Base-by-base conservation (phyloP, 2,329 filamentous ascomycete species). In the Uncinocarpus reesii region DNA sequence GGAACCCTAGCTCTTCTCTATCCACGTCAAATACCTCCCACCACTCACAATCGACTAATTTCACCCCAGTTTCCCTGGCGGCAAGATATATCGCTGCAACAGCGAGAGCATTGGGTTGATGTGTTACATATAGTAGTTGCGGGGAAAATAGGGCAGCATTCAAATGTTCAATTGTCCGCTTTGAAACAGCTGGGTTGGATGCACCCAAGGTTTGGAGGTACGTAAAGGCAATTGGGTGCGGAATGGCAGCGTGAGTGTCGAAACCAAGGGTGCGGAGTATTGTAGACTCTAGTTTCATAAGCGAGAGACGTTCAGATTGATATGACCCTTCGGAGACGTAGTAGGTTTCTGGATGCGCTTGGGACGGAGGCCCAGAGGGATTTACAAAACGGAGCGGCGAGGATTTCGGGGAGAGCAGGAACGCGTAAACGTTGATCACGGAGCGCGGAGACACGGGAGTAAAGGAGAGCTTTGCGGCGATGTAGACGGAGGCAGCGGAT, bases 11-110 rank as follows among this genome's bases (percentile, higher is more conserved):
- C 63, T 95, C 88, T 70, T 98, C 92, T 43, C 92, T 76, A 59
- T 95, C 89, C 6, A 92, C 86, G 65, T 98, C 92, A 64, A 96
- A 96, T 0, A 96, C 86, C 65, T 95, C 89, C 92, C 92, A 98
- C 92, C 92, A 98, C 54, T 86, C 82, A 41, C 78, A 79, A 54
- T 84, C 84, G 0, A 90, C 87, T 67, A 95, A 75, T 63, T 86
- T 88, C 10, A 84, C 78, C 0, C 77, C 81, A 1, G 78, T 64
- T 56, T 96, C 88, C 37, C 82, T 77, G 0, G 87, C 84, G 0
- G 90, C 86, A n/a, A 87, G 78, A 62, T 96, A 98, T 26, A 95
- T 84, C 1, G 89, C 86, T 1, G 89, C 86, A 2, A 87, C 86
- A 3, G 92, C 90, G 7, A 98, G 72, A 20, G 82, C 79, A 53